phyloP scores from a whole-genome alignment of 2,329 filamentous ascomycete genomes.

The Lasiodiplodia theobromae region DNA sequence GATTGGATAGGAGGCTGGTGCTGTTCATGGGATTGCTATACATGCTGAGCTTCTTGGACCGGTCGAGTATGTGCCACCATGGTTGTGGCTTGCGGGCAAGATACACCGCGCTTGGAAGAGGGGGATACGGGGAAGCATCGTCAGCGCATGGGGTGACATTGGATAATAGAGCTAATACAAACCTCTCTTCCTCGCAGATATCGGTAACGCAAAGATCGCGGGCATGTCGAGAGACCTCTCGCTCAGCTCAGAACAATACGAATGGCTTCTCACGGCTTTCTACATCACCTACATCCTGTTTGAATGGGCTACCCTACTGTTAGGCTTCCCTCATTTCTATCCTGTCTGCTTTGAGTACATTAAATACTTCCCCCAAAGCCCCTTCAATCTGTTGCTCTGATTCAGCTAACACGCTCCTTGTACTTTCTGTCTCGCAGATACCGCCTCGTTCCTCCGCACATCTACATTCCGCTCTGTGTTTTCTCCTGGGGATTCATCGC shows the following conservation, averaged over 20 bases:
- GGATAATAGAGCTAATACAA: neutral
- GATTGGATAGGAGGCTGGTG: constrained; percentile 80
- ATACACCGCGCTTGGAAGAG: neutral
- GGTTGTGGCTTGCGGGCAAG: neutral
- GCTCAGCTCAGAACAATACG: constrained; percentile 63
- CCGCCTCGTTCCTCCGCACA: constrained; percentile 65
- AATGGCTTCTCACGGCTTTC: constrained; percentile 68
- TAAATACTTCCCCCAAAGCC: neutral
- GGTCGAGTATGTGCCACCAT: constrained; percentile 68
- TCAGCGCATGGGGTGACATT: neutral
- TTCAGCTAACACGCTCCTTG: neutral
- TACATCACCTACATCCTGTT: constrained; percentile 71
- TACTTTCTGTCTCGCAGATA: constrained; percentile 49
- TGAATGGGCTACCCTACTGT: constrained; percentile 72
- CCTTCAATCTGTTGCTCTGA: neutral
- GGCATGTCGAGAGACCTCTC: constrained; percentile 62
- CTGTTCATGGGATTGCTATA: constrained; percentile 83
- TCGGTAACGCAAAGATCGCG: constrained; percentile 69
- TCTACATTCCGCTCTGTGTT: constrained; percentile 70
- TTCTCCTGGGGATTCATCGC: constrained; percentile 81
- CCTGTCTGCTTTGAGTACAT: constrained; percentile 20
- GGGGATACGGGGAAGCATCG: neutral
- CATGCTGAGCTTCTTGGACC: constrained; percentile 83
- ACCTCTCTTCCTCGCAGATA: constrained; percentile 53
- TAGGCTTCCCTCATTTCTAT: constrained; percentile 28